phyloP scores from a whole-genome alignment of 257 asterid genomes.

The Solanum lignicaule region DNA sequence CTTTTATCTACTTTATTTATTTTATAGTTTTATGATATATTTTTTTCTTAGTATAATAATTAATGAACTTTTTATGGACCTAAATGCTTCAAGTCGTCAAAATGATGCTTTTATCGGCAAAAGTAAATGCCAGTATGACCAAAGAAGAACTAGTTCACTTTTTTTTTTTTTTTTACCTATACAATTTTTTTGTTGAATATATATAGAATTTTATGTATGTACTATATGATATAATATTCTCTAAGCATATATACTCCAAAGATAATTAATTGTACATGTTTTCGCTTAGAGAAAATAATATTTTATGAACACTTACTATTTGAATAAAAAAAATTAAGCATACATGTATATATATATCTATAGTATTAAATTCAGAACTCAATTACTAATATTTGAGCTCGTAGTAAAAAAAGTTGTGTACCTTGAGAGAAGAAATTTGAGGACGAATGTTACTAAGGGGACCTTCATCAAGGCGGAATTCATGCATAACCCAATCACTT shows the following conservation, averaged over 20 bases:
- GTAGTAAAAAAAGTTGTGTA: no score
- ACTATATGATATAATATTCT: background rate
- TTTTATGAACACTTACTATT: no score
- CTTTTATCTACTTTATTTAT: background rate
- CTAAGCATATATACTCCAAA: background rate
- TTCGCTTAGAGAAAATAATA: no score
- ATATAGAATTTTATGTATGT: background rate
- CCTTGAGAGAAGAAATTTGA: conserved; percentile 35
- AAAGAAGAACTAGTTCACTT: background rate
- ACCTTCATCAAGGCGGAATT: conserved; percentile 58
- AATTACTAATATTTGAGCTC: background rate
- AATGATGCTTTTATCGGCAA: background rate
- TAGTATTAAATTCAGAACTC: background rate
- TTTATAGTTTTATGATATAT: background rate
- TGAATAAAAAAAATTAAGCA: background rate
- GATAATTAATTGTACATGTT: background rate
- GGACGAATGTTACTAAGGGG: conserved; percentile 22
- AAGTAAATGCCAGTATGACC: background rate
- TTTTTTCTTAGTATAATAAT: background rate
- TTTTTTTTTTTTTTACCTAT: no score
- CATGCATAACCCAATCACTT: conserved; percentile 93
- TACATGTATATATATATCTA: no score
- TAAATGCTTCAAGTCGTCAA: background rate
- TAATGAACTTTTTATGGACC: background rate
- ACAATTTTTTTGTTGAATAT: background rate